Evolutionary conservation across 2,329 filamentous ascomycete genomes (phyloP), one percentile per base, ranked within the genome.

Genomic region (Hymenotorrendiella dingleyae): DNA sequence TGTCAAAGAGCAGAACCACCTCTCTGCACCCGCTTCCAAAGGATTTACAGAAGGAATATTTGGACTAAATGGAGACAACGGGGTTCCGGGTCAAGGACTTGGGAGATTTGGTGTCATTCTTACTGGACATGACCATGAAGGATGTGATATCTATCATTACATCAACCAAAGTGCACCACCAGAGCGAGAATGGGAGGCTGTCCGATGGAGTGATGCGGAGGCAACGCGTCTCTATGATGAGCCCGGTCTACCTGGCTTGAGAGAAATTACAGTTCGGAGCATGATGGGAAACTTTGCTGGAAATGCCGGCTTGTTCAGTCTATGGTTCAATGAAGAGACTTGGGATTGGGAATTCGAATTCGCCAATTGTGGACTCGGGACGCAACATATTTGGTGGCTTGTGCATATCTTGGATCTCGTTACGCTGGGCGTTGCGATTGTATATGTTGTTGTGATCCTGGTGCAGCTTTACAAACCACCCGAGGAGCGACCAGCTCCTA

Each of bases 281-380:
- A 97, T 98, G 89, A 98, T 98, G 93, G 93, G 93, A 43, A 86
- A 86, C 43, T 98, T 85, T 64, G 83, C 80, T n/a, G 93, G 93
- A 16, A 93, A 96, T 61, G 88, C 89, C 0, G 93, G 89, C 0
- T 70, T 98, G 30, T 66, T 98, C 29, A 93, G 85, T 48, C 74
- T 86, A 1, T 98, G 91, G 91, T 97, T 91, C 59, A 87, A 97
- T 62, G 64, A 76, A 43, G 69, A 73, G 2, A 64, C 65, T 1
- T 82, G 78, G 71, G 78, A 85, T 61, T 98, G 93, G 93, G 74
- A 74, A 51, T 86, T 86, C 53, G 86, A 91, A 54, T 93, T 93
- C 54, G 71, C 70, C 7, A 84, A 78, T 50, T 98, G 93, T 61
- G 72, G 76, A 3, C 67, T 94, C 26, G 93, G 93, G 1, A 78